Base-by-base conservation (phyloP, 805 yeast genomes). In the Allodekkera sacchari region DNA sequence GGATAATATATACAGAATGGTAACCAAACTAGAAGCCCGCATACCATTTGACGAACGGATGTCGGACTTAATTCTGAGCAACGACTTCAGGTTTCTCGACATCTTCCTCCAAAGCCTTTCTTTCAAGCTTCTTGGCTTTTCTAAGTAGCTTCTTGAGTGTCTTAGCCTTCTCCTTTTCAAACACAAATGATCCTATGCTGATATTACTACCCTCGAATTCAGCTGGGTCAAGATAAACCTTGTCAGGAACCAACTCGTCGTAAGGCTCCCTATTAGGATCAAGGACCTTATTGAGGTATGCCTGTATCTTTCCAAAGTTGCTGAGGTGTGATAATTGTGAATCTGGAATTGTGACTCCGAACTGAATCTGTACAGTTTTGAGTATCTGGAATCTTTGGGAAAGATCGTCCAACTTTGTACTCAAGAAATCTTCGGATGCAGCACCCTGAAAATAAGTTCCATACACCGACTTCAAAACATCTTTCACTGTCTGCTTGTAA, bases 211-310 rank as follows among this genome's bases (percentile, higher is more conserved):
- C 74, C 19, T 56, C 61, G 47, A 74, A 81, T 27, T 71, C 77
- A 18, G 61, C 63, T 6, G 61, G 52, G 35, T 73, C 61, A 43
- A 83, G 62, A 38, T 76, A 74, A 34, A 83, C 71, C 18, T 84
- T 89, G 45, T 80, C 71, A n/a, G 92, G 87, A 20, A 36, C 49
- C 46, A 76, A 71, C 50, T 76, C 68, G 48, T 80, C 87, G 44
- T 70, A 71, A 41, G 59, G 67, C 44, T 65, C 61, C 4, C 20
- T 17, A 13, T 47, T 43, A 15, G 66, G 64, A 17, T 67, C 59
- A n/a, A 66, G 50, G 34, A 55, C 39, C 7, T 43, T 32, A 1
- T 42, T 21, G 29, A 73, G 54, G 32, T 64, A 65, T 0, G 44
- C 34, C 34, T 56, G 53, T 23, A 78, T 58, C 23, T 53, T 55